Conservation (phyloP, 2,329 filamentous ascomycete genomes). For the Scedosporium boydii region DNA sequence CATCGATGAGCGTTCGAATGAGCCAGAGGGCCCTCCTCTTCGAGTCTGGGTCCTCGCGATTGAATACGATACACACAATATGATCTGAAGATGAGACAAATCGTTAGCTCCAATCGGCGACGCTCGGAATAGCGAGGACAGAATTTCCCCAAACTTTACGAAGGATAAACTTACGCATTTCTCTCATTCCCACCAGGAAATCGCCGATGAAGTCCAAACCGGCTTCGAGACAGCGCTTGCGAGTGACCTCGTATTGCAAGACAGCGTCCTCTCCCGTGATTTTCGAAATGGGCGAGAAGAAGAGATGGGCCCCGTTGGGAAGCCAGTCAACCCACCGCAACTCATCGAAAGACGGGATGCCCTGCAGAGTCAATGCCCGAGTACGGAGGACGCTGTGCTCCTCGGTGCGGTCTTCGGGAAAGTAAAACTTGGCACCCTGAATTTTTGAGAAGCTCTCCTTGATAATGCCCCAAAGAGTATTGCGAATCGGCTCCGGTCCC, state of each 20-base stretch:
- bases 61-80: slow-evolving; percentile 44
- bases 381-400: slow-evolving; percentile 20
- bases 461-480: slow-evolving; percentile 19
- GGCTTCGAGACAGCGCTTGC: slow-evolving; percentile 14
- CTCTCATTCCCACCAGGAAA: slow-evolving; percentile 18
- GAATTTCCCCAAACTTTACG: no score
- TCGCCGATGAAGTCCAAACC: slow-evolving; percentile 22
- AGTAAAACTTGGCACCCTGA: slow-evolving; percentile 22
- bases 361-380: slow-evolving; percentile 19
- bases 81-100: slow-evolving; percentile 21
- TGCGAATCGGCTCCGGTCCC: slow-evolving; percentile 16
- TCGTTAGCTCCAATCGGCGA: no score
- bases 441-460: slow-evolving; percentile 23
- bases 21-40: slow-evolving; percentile 21
- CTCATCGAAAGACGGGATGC: slow-evolving; percentile 28
- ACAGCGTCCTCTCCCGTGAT: slow-evolving; percentile 24
- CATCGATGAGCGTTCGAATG: slow-evolving; percentile 24
- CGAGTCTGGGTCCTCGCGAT: slow-evolving; percentile 28
- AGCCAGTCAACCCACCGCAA: slow-evolving; percentile 25
- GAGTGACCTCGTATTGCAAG: slow-evolving; percentile 22
- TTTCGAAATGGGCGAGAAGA: slow-evolving; percentile 26
- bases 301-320: slow-evolving; percentile 25
- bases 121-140: no score
- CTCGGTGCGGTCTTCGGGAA: slow-evolving; percentile 22
- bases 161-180: slow-evolving; percentile 5